These are phyloP conservation scores for Leccinum broughii DNA, from an alignment of 768 basidiomycete species.

Conservation along the genomic window DNA sequence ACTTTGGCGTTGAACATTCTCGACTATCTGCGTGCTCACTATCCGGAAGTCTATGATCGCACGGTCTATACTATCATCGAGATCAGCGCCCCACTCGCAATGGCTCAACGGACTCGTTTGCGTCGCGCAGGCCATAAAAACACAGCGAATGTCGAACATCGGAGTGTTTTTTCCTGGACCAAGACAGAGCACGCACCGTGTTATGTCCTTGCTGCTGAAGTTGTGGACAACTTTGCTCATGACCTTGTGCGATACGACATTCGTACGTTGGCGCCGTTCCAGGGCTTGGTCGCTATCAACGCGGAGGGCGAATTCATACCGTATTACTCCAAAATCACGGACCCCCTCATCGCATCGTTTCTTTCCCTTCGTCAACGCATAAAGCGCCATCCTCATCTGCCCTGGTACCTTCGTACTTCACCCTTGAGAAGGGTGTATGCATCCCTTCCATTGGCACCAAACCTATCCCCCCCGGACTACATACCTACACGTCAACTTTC, in stretches of 20 bases:
- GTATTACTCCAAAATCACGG: conserved; percentile 80
- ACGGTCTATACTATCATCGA: conserved; percentile 95
- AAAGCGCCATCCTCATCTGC: conserved; percentile 57
- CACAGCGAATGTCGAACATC: conserved; percentile 67
- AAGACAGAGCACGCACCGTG: conserved; percentile 77
- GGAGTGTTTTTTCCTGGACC: conserved; percentile 87
- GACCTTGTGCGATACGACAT: conserved; percentile 92
- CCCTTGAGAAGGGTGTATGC: conserved; percentile 63
- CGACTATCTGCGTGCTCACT: conserved; percentile 68
- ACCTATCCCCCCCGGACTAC: conserved; percentile 85
- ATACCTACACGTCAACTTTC: conserved; percentile 88
- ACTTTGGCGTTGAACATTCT: conserved; percentile 90
- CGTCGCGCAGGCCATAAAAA: conserved; percentile 36
- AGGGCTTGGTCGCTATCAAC: conserved; percentile 80
- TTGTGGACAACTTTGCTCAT: conserved; percentile 98
- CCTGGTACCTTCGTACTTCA: conserved; percentile 54
- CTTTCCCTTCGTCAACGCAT: conserved; percentile 66
- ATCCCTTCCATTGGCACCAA: conserved; percentile 84
- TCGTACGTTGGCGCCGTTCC: conserved; percentile 75
- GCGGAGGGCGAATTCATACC: conserved; percentile 78
- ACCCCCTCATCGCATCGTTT: conserved; percentile 81
- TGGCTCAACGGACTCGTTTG: conserved; percentile 70
- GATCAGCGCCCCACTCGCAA: conserved; percentile 79
- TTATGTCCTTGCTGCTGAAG: conserved; percentile 93
- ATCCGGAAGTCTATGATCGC: conserved; percentile 92